Base-by-base conservation (phyloP, 768 basidiomycete genomes). In the Clavaria fumosa region DNA sequence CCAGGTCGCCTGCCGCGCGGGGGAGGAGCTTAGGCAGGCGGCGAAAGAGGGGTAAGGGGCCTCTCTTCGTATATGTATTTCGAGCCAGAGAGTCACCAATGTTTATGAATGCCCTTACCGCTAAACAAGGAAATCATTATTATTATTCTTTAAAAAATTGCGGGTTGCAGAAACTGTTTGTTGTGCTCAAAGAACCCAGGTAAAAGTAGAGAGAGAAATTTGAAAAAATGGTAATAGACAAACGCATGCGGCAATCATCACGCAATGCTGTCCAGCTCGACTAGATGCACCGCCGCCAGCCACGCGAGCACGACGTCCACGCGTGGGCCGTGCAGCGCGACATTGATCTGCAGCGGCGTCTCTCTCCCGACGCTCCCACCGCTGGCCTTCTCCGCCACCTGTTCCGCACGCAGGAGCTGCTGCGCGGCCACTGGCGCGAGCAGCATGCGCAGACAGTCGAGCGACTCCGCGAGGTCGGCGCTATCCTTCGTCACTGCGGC, bases 231-330 rank as follows among this genome's bases (percentile, higher is more conserved):
- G 26, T 9, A 28, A 28, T 14, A 9, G 9, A n/a, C 34, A 10
- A 35, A 35, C 11, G 5, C 5, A 35, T 5, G 7, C 9, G 23
- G 10, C n/a, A 37, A 37, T 23, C 35, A 23, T 32, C 14, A 41
- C 5, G 40, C 40, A 20, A 41, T 35, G 14, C 28, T 54, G 35
- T 85, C 83, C 47, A 88, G 52, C 48, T 83, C 81, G 3, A 71
- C 74, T 23, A 89, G 55, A 60, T 82, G 77, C 39, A 85, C 78
- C 12, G 81, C 83, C 18, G 67, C 84, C 38, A 89, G 59, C 83
- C 83, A 89, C 30, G 85, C 85, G 39, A 89, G 64, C 39, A 86
- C 65, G 39, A 89, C 66, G 56, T 89, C 85, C 32, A 89, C 85
- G 4, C 83, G 68, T 23, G 86, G 84, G 0, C 85, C 85, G 55